These are phyloP conservation scores for Chamaecyparis obtusa DNA, from an alignment of 75 land plant species.

Conservation along the genomic window DNA sequence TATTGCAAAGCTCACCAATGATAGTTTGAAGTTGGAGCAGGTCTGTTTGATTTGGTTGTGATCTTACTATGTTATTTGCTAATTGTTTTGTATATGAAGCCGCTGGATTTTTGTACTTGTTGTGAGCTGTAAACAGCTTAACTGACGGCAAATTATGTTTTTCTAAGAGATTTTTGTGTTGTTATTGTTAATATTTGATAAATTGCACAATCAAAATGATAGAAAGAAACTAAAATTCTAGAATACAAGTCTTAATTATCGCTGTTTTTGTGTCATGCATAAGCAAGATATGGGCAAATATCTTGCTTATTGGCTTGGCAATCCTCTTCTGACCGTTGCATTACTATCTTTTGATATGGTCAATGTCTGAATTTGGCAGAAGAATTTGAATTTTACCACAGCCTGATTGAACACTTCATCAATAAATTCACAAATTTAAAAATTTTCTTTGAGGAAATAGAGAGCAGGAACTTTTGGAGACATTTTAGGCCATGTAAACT, in stretches of 20 bases:
- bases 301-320: background rate
- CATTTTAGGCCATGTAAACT: background rate
- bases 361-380: background rate
- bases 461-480: background rate
- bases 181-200: no score
- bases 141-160: background rate
- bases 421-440: no score
- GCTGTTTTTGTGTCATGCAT: no score
- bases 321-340: background rate
- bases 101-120: background rate
- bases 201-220: background rate
- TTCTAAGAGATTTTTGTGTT: no score
- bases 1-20: conserved; percentile 48
- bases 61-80: background rate
- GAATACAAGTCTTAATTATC: no score
- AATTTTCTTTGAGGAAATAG: no score
- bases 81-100: background rate
- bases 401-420: background rate
- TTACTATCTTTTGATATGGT: background rate
- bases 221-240: background rate
- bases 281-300: background rate
- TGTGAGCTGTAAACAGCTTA: background rate
- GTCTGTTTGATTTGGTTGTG: conserved; percentile 25
- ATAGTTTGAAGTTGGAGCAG: conserved; percentile 75
- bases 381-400: background rate